These are phyloP conservation scores for Daldinia concentrica DNA, from an alignment of 495 filamentous ascomycete species.

Conservation along the genomic window DNA sequence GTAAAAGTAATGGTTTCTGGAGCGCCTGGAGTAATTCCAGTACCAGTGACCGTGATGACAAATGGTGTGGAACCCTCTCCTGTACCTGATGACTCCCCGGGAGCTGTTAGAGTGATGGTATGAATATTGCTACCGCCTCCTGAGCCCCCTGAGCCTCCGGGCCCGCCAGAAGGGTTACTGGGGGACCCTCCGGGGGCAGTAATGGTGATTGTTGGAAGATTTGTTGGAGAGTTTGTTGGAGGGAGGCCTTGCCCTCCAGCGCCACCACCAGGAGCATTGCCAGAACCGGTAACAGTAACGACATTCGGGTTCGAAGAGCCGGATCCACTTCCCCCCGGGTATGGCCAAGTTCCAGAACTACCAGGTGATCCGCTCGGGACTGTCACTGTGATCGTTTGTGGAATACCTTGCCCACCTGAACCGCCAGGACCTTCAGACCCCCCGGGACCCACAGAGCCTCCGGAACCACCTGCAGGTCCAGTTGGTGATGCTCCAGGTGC, in stretches of 20 bases:
- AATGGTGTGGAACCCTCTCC: constrained; percentile 14
- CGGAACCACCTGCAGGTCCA: constrained; percentile 16
- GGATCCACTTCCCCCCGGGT: constrained; percentile 26
- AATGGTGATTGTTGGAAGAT: constrained; percentile 41
- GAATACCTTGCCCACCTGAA: constrained; percentile 18
- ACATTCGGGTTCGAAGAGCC: constrained; percentile 12
- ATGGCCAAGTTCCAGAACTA: constrained; percentile 26
- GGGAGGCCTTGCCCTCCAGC: constrained; percentile 28
- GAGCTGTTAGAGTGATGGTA: constrained; percentile 30
- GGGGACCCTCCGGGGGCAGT: constrained; percentile 39
- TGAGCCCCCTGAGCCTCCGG: constrained; percentile 32
- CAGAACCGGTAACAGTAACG: constrained; percentile 21
- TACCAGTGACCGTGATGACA: constrained; percentile 31
- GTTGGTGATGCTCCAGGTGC: constrained; percentile 15
- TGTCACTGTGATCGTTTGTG: constrained; percentile 39
- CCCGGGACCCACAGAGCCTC: constrained; percentile 7
- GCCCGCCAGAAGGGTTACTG: constrained; percentile 27
- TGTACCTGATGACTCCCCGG: constrained; percentile 22
- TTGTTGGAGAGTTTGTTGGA: constrained; percentile 36
- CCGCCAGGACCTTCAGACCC: constrained; percentile 18
- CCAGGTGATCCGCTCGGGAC: constrained; percentile 32
- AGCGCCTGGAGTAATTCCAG: constrained; percentile 25
- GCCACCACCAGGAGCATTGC: constrained; percentile 12
- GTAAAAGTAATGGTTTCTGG: constrained; percentile 35
- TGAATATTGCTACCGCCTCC: constrained; percentile 22